Evolutionary conservation across 306 rosid species (phyloP), one percentile per base, ranked within the genome.

Genomic region (Prunus padus): DNA sequence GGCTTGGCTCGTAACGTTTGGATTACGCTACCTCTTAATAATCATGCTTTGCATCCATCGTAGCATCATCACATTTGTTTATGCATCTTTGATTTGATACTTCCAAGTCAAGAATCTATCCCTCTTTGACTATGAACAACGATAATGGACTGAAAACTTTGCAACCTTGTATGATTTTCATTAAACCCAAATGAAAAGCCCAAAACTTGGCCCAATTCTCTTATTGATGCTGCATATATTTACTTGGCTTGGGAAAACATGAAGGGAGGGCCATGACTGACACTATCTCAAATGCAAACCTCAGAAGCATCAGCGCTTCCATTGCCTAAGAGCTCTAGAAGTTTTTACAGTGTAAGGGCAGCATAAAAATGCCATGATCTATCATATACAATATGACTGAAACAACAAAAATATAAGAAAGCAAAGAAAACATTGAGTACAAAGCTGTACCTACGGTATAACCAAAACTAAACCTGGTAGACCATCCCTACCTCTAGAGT

Each of bases 401-500:
- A 45, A 42, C 77, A 77, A 1, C 62, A 62, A 40, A 63, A 52
- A 40, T 3, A 56, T 20, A 56, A 60, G 33, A 66, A 62, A 66
- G 30, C 30, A 22, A 62, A 73, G 33, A 73, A 59, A 66, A 67
- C 67, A 70, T 42, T 72, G 78, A 79, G 57, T 68, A 79, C 88
- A 90, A 85, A 77, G 68, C 82, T 77, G 70, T 45, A 72, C 56
- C 33, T 45, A 74, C 61, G 28, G 40, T 72, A 45, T 33, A 25
- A 44, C 72, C 77, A 81, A 80, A 79, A 82, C 78, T 76, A 92
- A 52, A 96, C 97, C 76, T 85, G 88, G 78, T 92, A 92, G 42
- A 96, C 79, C 98, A 96, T 92, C 37, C 99, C 99, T 40, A 96
- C 99, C 83, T 96, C 99, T 76, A 96, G 71, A 71, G 98, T 92